A percentile compares a stretch with the other conserved stretches of the same genome.
Evolutionary conservation across 1,284 basidiomycete genomes (phyloP).

Genomic region (Peniophora sp.): DNA sequence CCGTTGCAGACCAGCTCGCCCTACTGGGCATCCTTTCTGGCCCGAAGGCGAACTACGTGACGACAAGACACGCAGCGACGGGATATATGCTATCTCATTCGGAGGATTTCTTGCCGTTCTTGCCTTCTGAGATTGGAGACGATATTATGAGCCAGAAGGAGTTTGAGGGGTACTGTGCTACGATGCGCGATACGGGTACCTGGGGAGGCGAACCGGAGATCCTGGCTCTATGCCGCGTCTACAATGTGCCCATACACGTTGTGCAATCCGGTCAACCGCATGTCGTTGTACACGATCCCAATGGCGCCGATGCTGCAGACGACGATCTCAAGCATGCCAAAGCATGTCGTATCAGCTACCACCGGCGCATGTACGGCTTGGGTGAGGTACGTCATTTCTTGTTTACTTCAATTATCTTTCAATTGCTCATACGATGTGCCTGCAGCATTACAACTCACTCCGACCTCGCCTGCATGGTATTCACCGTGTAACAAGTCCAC

Average conservation of each 20-base stretch:
- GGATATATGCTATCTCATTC: constrained; percentile 79
- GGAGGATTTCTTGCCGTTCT: constrained; percentile 92
- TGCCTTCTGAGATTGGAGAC: constrained; percentile 66
- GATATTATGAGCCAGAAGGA: constrained; percentile 69
- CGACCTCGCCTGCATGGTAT: constrained; percentile 41
- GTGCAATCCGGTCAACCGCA: constrained; percentile 79
- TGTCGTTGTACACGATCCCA: constrained; percentile 75
- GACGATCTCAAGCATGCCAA: constrained; percentile 28
- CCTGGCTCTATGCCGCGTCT: constrained; percentile 81
- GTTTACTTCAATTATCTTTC: neutral
- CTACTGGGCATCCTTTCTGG: constrained; percentile 53
- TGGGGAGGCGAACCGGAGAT: constrained; percentile 99
- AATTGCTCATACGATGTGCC: neutral
- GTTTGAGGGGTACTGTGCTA: constrained; percentile 75
- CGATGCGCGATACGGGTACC: constrained; percentile 75
- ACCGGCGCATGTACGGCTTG: constrained; percentile 86
- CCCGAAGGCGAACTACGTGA: constrained; percentile 47
- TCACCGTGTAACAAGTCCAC: constrained; percentile 29
- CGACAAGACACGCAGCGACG: constrained; percentile 68
- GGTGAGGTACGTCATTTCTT: constrained; percentile 70
- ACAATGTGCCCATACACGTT: constrained; percentile 84
- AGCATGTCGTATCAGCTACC: constrained; percentile 79
- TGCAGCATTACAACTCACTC: constrained; percentile 83
- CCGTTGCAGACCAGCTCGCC: constrained; percentile 83
- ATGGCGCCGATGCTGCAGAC: constrained; percentile 22